Evolutionary conservation across 1,284 basidiomycete genomes (phyloP).

Genomic region (Malassezia pachydermatis): DNA sequence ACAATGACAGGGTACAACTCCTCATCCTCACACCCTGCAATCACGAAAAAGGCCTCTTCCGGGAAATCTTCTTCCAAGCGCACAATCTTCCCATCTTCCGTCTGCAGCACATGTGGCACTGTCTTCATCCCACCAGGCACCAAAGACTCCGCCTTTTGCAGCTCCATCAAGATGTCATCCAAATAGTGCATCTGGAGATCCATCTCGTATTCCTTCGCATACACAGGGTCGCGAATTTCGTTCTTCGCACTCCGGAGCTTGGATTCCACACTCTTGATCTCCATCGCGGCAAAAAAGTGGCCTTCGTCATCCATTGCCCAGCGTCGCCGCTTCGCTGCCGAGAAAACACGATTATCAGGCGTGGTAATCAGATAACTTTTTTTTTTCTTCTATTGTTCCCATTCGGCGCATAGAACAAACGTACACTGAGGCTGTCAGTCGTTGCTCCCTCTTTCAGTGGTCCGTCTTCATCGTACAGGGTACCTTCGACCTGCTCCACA

Average conservation of each 20-base stretch:
- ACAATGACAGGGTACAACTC: conserved; percentile 36
- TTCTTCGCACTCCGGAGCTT: conserved; percentile 29
- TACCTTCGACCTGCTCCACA: conserved; percentile 39
- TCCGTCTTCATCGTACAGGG: conserved; percentile 40
- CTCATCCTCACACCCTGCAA: conserved; percentile 41
- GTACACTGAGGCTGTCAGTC: conserved; percentile 41
- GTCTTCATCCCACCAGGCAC: conserved; percentile 15
- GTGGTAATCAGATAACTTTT: conserved; percentile 43
- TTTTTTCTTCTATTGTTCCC: background rate
- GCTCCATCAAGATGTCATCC: conserved; percentile 41
- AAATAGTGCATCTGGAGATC: conserved; percentile 23
- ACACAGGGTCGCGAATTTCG: conserved; percentile 20
- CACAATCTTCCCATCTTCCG: conserved; percentile 37
- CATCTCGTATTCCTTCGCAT: conserved; percentile 26
- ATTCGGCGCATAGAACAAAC: conserved; percentile 27
- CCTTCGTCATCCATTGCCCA: conserved; percentile 45
- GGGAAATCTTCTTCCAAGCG: conserved; percentile 45
- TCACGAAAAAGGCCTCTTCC: conserved; percentile 45
- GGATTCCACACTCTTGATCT: conserved; percentile 43
- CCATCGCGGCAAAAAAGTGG: conserved; percentile 45
- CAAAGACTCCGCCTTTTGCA: conserved; percentile 41
- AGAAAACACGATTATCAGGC: conserved; percentile 45
- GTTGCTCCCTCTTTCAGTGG: conserved; percentile 41
- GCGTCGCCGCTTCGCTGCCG: conserved; percentile 39
- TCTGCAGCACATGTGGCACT: conserved; percentile 30